Conservation (phyloP, 768 basidiomycete species). For the Russula dissimulans region DNA sequence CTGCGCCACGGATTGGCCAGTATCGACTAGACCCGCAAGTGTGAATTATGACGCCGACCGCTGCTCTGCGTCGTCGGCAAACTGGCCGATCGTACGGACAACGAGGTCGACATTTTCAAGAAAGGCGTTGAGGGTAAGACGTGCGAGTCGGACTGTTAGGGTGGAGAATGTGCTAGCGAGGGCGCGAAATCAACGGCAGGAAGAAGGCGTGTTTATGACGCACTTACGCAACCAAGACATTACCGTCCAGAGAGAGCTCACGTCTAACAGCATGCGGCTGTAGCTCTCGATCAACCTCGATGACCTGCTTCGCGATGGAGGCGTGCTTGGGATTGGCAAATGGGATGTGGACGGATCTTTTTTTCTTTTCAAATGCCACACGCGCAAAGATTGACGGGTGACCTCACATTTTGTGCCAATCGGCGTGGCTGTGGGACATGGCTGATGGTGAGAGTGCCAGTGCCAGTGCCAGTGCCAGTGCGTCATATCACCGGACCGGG, state of each 20-base stretch:
- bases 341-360: slow-evolving; percentile 53
- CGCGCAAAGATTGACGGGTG: background rate
- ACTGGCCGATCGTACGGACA: slow-evolving; percentile 70
- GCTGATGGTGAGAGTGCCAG: background rate
- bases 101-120: slow-evolving; percentile 86
- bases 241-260: slow-evolving; percentile 53
- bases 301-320: slow-evolving; percentile 67
- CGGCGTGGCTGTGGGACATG: slow-evolving; percentile 21
- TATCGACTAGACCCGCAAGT: slow-evolving; percentile 7
- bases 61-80: slow-evolving; percentile 55
- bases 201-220: slow-evolving; percentile 1
- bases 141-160: slow-evolving; percentile 75
- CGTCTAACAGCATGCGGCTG: slow-evolving; percentile 75
- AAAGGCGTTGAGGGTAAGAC: slow-evolving; percentile 77
- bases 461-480: no score
- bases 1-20: slow-evolving; percentile 17
- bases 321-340: slow-evolving; percentile 71
- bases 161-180: slow-evolving; percentile 56
- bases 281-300: slow-evolving; percentile 81
- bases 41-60: slow-evolving; percentile 5
- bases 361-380: background rate
- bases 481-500: background rate
- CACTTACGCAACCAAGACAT: slow-evolving; percentile 69
- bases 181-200: slow-evolving; percentile 5
- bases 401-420: slow-evolving; percentile 52